A percentile compares a stretch with the other conserved stretches of the same genome.
phyloP scores from a whole-genome alignment of 1,139 yeast genomes.

The Diutina neorugosa region DNA sequence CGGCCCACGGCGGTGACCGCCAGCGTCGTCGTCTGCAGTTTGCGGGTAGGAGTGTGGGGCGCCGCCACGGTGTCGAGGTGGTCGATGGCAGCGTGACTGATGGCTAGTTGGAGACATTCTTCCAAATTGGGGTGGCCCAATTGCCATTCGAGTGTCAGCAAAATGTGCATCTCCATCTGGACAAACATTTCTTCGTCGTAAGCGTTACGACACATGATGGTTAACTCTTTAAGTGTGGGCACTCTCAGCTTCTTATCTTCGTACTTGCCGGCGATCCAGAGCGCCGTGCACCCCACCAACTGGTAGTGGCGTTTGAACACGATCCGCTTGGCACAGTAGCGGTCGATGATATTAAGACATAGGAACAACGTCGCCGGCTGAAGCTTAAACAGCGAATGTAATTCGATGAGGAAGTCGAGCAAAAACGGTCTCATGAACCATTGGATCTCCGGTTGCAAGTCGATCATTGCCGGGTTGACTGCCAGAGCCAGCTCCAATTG shows the following conservation, averaged over 20 bases:
- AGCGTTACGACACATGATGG: slow-evolving; percentile 70
- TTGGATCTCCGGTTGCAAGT: slow-evolving; percentile 80
- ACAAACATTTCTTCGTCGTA: slow-evolving; percentile 84
- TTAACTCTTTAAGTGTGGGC: slow-evolving; percentile 69
- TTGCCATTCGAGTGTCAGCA: slow-evolving; percentile 77
- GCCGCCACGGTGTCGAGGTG: neutral
- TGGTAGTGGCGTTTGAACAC: slow-evolving; percentile 91
- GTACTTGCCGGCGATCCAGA: slow-evolving; percentile 93
- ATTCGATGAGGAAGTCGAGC: slow-evolving; percentile 70
- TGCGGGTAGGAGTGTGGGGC: slow-evolving; percentile 6
- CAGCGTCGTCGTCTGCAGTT: slow-evolving; percentile 20
- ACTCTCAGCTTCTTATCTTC: slow-evolving; percentile 79
- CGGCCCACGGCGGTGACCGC: slow-evolving; percentile 48
- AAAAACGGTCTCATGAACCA: slow-evolving; percentile 91
- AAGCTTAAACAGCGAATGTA: slow-evolving; percentile 66
- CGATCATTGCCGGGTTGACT: slow-evolving; percentile 64
- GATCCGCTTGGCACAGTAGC: slow-evolving; percentile 82
- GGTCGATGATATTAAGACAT: slow-evolving; percentile 73
- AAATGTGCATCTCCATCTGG: slow-evolving; percentile 90
- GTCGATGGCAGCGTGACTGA: slow-evolving; percentile 14
- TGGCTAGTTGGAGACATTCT: slow-evolving; percentile 47
- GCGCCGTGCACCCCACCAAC: slow-evolving; percentile 81
- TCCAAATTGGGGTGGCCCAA: slow-evolving; percentile 52
- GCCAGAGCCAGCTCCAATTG: slow-evolving; percentile 25
- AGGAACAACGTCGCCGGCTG: slow-evolving; percentile 72